A percentile compares a stretch with the other conserved stretches of the same genome.
Evolutionary conservation across 2,329 filamentous ascomycete genomes (phyloP).

Genomic region (Trichoderma koningii): DNA sequence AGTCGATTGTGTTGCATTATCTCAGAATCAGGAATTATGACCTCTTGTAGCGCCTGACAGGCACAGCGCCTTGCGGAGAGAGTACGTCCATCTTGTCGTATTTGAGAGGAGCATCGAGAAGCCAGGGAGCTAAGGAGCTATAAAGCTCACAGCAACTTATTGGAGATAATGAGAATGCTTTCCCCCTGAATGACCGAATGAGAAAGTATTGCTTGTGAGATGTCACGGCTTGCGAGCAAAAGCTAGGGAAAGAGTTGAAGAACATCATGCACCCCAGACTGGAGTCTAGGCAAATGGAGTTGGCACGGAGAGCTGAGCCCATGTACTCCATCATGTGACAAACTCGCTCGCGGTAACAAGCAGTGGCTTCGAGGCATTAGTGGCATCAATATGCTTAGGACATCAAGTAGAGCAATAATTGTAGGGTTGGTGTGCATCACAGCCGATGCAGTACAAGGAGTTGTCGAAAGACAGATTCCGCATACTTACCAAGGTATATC

Average conservation of each 20-base stretch:
- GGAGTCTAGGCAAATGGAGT: not conserved
- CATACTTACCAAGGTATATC: too few relatives aligned
- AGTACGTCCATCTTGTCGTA: slow-evolving; percentile 5
- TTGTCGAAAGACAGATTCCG: too few relatives aligned
- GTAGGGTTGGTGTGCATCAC: too few relatives aligned
- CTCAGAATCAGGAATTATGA: not conserved
- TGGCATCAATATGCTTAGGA: not conserved
- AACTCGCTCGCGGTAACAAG: not conserved
- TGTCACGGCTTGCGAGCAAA: not conserved
- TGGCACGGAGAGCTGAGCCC: not conserved
- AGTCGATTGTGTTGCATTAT: not conserved
- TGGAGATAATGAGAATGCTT: too few relatives aligned
- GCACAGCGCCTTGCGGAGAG: slow-evolving; percentile 7
- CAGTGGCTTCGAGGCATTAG: not conserved
- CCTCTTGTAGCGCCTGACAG: slow-evolving; percentile 11
- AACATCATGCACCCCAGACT: not conserved
- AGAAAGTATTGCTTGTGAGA: not conserved
- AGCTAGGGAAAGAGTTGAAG: slow-evolving; percentile 2
- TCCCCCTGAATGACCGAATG: not conserved
- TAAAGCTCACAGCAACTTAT: not conserved
- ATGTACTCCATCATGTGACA: slow-evolving; percentile 12
- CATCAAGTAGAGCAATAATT: too few relatives aligned
- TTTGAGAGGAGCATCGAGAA: not conserved
- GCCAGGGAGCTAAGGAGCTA: not conserved
- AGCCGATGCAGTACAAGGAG: too few relatives aligned